These are phyloP conservation scores for Phytophthora pistaciae DNA, from an alignment of 352 stramenopile genomes.

Conservation along the genomic window DNA sequence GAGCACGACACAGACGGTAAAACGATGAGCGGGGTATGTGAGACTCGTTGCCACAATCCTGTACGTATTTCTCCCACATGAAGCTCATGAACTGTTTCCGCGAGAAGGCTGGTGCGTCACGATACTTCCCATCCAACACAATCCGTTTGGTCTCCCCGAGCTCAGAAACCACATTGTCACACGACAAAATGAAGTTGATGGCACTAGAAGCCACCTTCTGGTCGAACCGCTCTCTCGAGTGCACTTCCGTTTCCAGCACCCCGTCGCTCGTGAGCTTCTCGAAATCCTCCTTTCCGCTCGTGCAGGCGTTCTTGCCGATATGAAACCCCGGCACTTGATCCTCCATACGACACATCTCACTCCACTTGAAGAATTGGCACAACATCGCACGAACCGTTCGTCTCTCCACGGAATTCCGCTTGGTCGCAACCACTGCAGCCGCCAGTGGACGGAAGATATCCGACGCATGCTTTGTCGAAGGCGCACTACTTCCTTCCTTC, in stretches of 20 bases:
- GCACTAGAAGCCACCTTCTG: not conserved
- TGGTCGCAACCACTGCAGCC: not conserved
- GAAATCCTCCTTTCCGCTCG: not conserved
- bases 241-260: not conserved
- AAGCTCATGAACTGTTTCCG: not conserved
- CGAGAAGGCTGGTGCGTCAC: slow-evolving; percentile 8
- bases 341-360: slow-evolving; percentile 14
- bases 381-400: slow-evolving; percentile 7
- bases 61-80: slow-evolving; percentile 1
- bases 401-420: not conserved
- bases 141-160: slow-evolving; percentile 6
- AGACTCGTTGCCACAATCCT: not conserved
- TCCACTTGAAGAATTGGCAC: slow-evolving; percentile 10
- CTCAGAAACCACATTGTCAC: slow-evolving; percentile 4
- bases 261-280: slow-evolving; percentile 7
- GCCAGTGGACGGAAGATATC: not conserved
- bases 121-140: slow-evolving; percentile 5
- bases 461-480: not conserved
- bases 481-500: not conserved
- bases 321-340: slow-evolving; percentile 3
- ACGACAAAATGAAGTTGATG: slow-evolving; percentile 16
- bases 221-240: slow-evolving; percentile 8
- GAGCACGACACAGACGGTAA: slow-evolving; percentile 7
- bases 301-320: not conserved
- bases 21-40: not conserved